phyloP scores from a whole-genome alignment of 345 rosid genomes.

The Stellera chamaejasme region DNA sequence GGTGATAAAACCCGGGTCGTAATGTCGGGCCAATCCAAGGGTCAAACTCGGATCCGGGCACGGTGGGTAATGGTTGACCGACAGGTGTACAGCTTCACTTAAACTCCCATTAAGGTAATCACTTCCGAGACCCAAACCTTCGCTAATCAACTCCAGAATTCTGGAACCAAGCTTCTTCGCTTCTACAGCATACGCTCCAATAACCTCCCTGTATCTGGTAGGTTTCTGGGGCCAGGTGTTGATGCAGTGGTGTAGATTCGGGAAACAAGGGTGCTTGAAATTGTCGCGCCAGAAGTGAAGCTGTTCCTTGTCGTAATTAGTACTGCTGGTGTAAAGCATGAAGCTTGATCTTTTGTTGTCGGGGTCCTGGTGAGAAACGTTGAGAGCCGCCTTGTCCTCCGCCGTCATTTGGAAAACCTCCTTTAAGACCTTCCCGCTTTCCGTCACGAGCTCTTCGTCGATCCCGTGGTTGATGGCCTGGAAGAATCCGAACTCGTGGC shows the following conservation, averaged over 20 bases:
- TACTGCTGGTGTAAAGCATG: constrained; percentile 13
- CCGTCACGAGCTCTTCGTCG: constrained; percentile 4
- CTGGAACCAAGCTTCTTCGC: constrained; percentile 23
- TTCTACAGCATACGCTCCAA: constrained; percentile 19
- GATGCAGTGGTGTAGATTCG: constrained; percentile 7
- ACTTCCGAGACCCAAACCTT: constrained; percentile 26
- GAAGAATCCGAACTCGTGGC: constrained; percentile 22
- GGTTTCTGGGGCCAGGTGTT: constrained; percentile 19
- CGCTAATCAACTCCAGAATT: constrained; percentile 20
- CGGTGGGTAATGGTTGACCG: constrained; percentile 23
- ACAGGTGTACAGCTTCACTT: constrained; percentile 8
- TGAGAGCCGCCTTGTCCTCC: constrained; percentile 12
- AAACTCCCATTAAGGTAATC: constrained; percentile 14
- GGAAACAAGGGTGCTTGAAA: constrained; percentile 15
- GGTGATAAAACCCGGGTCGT: constrained; percentile 22
- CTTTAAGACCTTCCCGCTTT: constrained; percentile 8
- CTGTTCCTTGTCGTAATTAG: not conserved
- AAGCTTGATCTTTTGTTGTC: not conserved
- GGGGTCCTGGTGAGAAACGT: constrained; percentile 1
- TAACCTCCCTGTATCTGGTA: constrained; percentile 19
- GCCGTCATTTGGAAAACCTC: constrained; percentile 15
- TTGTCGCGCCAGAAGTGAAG: constrained; percentile 14
- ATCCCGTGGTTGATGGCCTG: constrained; percentile 18
- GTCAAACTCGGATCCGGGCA: constrained; percentile 34
- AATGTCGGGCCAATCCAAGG: constrained; percentile 25